Conservation (phyloP, 768 basidiomycete genomes). For the Phanerodontia chrysosporium region DNA sequence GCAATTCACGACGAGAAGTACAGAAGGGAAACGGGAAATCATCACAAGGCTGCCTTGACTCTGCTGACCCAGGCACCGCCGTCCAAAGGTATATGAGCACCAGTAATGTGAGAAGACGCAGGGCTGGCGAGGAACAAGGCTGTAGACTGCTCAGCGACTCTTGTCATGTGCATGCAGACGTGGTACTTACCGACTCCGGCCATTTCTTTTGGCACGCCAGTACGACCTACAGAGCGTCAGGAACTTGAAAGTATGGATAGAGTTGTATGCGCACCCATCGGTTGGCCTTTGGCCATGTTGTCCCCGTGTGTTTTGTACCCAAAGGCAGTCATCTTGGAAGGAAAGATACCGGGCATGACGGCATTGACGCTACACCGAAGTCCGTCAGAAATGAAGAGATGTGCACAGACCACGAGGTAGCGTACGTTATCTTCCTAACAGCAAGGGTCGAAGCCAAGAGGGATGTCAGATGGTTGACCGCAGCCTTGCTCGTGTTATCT, state of each 20-base stretch:
- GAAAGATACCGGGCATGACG: conserved; percentile 78
- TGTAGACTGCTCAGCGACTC: conserved; percentile 1
- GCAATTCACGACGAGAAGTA: not conserved
- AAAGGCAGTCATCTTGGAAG: conserved; percentile 81
- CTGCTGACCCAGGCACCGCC: conserved; percentile 32
- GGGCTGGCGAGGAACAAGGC: conserved; percentile 50
- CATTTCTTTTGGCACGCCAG: conserved; percentile 61
- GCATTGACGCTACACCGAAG: conserved; percentile 65
- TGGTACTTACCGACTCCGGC: conserved; percentile 51
- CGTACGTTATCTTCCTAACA: conserved; percentile 60
- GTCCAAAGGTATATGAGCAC: conserved; percentile 66
- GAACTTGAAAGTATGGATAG: not conserved
- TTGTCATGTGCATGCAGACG: not conserved
- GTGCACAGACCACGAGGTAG: conserved; percentile 11
- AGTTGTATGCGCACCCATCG: conserved; percentile 44
- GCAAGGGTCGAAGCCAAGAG: conserved; percentile 65
- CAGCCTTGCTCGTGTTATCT: conserved; percentile 87
- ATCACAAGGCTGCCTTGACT: conserved; percentile 8
- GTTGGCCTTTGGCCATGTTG: conserved; percentile 49
- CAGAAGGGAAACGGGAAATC: not conserved
- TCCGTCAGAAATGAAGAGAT: conserved; percentile 2
- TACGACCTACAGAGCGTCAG: conserved; percentile 30
- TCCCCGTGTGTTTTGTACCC: conserved; percentile 55
- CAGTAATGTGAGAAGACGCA: conserved; percentile 72
- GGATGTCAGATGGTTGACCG: conserved; percentile 78